Base-by-base conservation (phyloP, 257 asterid species). In the Haberlea rhodopensis region DNA sequence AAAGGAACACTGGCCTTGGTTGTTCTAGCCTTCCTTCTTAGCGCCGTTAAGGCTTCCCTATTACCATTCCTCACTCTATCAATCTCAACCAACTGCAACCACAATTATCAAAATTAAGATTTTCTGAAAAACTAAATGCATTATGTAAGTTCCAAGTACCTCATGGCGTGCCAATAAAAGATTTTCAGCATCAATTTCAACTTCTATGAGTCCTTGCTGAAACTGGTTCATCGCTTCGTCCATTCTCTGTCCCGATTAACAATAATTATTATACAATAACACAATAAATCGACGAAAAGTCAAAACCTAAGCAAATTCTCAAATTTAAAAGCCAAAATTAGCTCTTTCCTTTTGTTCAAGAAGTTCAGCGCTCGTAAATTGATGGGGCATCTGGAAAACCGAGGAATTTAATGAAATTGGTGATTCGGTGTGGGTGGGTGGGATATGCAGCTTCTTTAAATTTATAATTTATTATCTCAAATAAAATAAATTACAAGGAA, bases 11-110 rank as follows among this genome's bases (percentile, higher is more conserved):
- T 87, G 27, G 86, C 79, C 71, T 78, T 81, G 43, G 96, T 82
- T 3, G 97, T 86, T 71, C 71, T 82, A 58, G 97, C 95, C 67
- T 72, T 85, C 83, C 71, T 87, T 75, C 99, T 87, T 45, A 89
- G 72, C 1, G 86, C 85, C 24, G 97, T 87, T 79, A 92, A 68
- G 49, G 95, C 97, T 84, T 92, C 96, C 72, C 95, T 80, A 76
- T 81, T 85, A 51, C 90, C 86, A 27, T 87, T 85, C 76, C 97
- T 85, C 75, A 77, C 63, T 79, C 79, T 79, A 78, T 92, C 97
- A 29, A 71, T 85, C 68, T 87, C 96, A 73, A 92, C 88, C 63
- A 81, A 37, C 95, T 89, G 84, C 87, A 78, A 20, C 53, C 26
- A 64, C 68, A 67, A 69, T 57, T 46, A 32, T 16, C 8, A 49